Conservation (phyloP, 2,329 filamentous ascomycete species). For the Pseudogymnoascus sp. region DNA sequence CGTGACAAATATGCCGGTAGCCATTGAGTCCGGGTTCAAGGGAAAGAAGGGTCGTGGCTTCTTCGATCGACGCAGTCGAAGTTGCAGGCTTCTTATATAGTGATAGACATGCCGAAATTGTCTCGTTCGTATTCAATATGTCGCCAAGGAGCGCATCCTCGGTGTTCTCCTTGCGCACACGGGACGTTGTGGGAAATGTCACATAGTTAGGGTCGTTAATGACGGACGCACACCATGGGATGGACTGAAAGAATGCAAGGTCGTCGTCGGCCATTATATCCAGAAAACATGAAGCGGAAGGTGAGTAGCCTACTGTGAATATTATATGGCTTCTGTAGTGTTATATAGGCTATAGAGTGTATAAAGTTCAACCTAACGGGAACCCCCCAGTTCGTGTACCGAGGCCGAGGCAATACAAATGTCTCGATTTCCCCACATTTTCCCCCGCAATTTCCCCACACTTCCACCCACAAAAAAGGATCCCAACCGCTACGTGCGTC, state of each 20-base stretch:
- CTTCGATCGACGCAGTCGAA: neutral
- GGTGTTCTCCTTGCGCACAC: conserved; percentile 9
- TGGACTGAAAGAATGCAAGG: conserved; percentile 3
- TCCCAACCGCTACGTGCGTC: too few relatives aligned
- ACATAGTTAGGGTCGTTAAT: conserved; percentile 5
- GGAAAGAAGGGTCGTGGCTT: conserved; percentile 7
- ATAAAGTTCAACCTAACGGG: neutral
- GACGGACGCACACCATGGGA: conserved; percentile 10
- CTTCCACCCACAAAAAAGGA: neutral
- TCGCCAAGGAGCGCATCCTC: conserved; percentile 10
- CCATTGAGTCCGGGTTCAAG: conserved; percentile 9
- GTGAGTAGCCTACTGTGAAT: neutral
- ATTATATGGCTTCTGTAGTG: neutral
- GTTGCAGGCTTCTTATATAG: neutral
- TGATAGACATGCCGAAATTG: conserved; percentile 7
- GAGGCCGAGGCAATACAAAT: neutral
- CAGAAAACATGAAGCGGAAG: neutral
- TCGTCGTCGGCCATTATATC: conserved; percentile 1
- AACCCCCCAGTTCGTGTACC: neutral
- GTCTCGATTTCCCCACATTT: neutral
- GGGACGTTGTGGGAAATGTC: conserved; percentile 5
- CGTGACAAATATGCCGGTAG: conserved; percentile 6
- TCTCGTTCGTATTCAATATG: conserved; percentile 7
- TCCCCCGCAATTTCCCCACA: neutral
- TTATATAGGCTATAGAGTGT: neutral